phyloP scores from a whole-genome alignment of 306 rosid species.

The Hippophae rhamnoides region DNA sequence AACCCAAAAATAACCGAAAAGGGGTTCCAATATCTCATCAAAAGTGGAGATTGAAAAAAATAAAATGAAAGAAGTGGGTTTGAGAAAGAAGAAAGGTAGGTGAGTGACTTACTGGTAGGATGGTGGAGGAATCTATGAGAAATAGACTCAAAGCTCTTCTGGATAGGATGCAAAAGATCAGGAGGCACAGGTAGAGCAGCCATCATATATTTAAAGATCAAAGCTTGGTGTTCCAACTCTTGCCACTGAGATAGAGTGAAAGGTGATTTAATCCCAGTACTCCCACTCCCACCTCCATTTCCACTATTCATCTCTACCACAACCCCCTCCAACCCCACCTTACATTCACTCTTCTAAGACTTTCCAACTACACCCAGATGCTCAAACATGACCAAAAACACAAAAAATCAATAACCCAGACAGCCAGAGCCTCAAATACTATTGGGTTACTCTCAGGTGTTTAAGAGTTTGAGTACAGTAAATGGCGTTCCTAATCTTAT shows the following conservation, averaged over 20 bases:
- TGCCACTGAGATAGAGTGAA: constrained; percentile 86
- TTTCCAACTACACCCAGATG: constrained; percentile 4
- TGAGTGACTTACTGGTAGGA: constrained; percentile 39
- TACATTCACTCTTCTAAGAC: neutral
- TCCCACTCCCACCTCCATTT: constrained; percentile 15
- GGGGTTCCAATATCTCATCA: no score
- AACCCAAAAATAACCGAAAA: no score
- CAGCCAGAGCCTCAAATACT: constrained; percentile 22
- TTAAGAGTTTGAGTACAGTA: neutral
- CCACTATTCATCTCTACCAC: constrained; percentile 22
- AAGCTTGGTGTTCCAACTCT: constrained; percentile 83
- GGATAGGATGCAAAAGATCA: constrained; percentile 73
- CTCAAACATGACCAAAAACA: constrained; percentile 27
- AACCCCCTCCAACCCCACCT: neutral
- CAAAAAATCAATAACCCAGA: constrained; percentile 16
- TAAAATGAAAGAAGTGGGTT: neutral
- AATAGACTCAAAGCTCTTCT: constrained; percentile 62
- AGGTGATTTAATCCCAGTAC: constrained; percentile 39
- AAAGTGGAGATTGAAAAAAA: constrained; percentile 1
- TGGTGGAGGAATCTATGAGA: constrained; percentile 53
- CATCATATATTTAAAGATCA: constrained; percentile 75
- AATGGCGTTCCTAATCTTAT: constrained; percentile 14
- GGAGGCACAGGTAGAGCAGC: constrained; percentile 80
- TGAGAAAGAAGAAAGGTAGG: no score
- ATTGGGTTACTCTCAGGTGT: neutral